Base-by-base conservation (phyloP, 441 rosid genomes). In the Populus hybrid region DNA sequence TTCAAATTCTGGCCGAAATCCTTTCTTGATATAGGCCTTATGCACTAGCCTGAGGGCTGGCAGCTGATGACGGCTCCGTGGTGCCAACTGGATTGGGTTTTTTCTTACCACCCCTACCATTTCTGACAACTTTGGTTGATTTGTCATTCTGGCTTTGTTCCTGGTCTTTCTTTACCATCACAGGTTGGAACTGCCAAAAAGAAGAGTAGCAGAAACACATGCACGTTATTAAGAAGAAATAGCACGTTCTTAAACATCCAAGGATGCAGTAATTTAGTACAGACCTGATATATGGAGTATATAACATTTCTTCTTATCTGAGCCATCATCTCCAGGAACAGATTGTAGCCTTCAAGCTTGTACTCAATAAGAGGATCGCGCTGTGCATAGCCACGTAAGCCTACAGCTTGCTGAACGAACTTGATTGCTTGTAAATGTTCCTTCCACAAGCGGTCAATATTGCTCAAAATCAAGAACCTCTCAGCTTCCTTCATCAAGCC, bases 251-350 rank as follows among this genome's bases (percentile, higher is more conserved):
- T 14, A 1, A 46, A 46, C 6, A 12, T 46, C 16, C 18, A 46
- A 46, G 57, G 19, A 14, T 46, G 5, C 5, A 46, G 57, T 14
- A 46, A 14, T 46, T 28, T 30, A 38, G 26, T 42, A 42, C 74
- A 76, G 77, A 94, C 98, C 99, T 96, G 99, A 81, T 96, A 96
- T 75, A 96, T 91, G 79, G 99, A 92, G 79, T 96, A 96, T 75
- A 96, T 96, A 9, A 96, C 99, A 72, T 96, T 94, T 85, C 98
- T 89, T 85, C 99, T 85, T 46, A 94, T 94, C 83, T 94, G 98
- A 67, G 98, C 98, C 99, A 96, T 96, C 99, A 96, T 96, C 70
- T 96, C 97, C 80, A 96, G 81, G 84, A 96, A 94, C 23, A 96
- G 94, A 84, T 94, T 94, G 82, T 96, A 96, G 79, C 98, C 98